phyloP scores from a whole-genome alignment of 2,329 filamentous ascomycete species.

The Aciculosporium take region DNA sequence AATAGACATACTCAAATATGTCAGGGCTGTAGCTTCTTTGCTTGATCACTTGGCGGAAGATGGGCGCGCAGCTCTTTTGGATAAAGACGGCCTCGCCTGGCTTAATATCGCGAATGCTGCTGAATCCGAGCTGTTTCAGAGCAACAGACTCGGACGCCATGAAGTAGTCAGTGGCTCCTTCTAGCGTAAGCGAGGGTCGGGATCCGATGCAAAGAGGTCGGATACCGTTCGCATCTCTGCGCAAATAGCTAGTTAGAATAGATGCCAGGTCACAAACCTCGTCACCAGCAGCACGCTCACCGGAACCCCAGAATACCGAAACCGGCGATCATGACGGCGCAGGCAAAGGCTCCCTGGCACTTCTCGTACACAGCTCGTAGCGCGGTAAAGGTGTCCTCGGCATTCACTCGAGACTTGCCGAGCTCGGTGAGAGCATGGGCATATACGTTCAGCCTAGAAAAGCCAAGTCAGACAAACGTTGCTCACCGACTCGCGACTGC shows the following conservation, averaged over 20 bases:
- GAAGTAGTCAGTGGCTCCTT: constrained; percentile 66
- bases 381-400: constrained; percentile 60
- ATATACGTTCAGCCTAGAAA: constrained; percentile 57
- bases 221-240: constrained; percentile 39
- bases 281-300: constrained; percentile 4
- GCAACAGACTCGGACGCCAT: constrained; percentile 83
- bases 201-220: constrained; percentile 70
- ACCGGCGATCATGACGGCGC: constrained; percentile 68
- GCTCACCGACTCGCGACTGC: background rate
- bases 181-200: constrained; percentile 47
- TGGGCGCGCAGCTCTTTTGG: constrained; percentile 58
- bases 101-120: constrained; percentile 58
- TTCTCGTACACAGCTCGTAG: constrained; percentile 57
- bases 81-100: constrained; percentile 81
- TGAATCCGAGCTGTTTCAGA: constrained; percentile 67
- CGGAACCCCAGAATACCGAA: constrained; percentile 71
- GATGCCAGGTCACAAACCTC: background rate
- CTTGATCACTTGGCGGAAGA: constrained; percentile 60
- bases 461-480: constrained; percentile 7
- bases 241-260: background rate
- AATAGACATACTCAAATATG: constrained; percentile 72
- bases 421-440: constrained; percentile 69
- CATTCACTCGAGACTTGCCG: constrained; percentile 67
- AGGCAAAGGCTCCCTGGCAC: constrained; percentile 65
- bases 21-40: constrained; percentile 64